Evolutionary conservation across 2,329 filamentous ascomycete genomes (phyloP).

Genomic region (Fusarium zealandicum): DNA sequence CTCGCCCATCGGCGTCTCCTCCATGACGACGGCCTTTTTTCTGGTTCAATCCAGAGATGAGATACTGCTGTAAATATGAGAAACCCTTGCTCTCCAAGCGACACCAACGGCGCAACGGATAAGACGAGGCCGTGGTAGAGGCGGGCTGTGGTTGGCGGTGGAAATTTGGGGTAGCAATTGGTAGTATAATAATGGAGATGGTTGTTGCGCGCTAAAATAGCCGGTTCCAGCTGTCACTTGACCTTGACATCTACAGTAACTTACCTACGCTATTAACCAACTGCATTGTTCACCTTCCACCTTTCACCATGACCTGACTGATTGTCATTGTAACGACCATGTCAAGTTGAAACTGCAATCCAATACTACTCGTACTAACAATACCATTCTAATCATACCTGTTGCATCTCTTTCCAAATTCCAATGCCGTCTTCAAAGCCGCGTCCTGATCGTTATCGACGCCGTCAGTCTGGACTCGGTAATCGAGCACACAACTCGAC

Average conservation of each 20-base stretch:
- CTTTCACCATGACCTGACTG: neutral
- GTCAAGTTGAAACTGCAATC: no score
- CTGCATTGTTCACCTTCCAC: neutral
- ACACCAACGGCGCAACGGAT: no score
- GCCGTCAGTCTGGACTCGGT: slow-evolving; percentile 11
- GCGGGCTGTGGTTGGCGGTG: slow-evolving; percentile 11
- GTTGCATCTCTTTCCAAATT: neutral
- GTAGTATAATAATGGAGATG: neutral
- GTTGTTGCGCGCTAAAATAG: slow-evolving; percentile 24
- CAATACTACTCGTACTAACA: neutral
- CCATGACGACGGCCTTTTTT: slow-evolving; percentile 32
- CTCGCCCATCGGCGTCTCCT: slow-evolving; percentile 47
- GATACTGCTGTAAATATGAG: neutral
- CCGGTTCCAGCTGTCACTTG: slow-evolving; percentile 29
- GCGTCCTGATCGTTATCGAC: slow-evolving; percentile 9
- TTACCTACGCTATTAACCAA: neutral
- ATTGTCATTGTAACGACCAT: no score
- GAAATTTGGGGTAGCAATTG: slow-evolving; percentile 18
- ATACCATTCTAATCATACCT: neutral
- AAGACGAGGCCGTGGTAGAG: neutral
- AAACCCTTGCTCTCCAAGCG: neutral
- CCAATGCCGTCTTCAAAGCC: no score
- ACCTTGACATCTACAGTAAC: slow-evolving; percentile 9
- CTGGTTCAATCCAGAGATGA: neutral
- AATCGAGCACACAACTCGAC: slow-evolving; percentile 2